Percentiles rank a stretch among this genome's conserved stretches.
phyloP scores from a whole-genome alignment of 768 basidiomycete species.

The Cystobasidium tubakii region DNA sequence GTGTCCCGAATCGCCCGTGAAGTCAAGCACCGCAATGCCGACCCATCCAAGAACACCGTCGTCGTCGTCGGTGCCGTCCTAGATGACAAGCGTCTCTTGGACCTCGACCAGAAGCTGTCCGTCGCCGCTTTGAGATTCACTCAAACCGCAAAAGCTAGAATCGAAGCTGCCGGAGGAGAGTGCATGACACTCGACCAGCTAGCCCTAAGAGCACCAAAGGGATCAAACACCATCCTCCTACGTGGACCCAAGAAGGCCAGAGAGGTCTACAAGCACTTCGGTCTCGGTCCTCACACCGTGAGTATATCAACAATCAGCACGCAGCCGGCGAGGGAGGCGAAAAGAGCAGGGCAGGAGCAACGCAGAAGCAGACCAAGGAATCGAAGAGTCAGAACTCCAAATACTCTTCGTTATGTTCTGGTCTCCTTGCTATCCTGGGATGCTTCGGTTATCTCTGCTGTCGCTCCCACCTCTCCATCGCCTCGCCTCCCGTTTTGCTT shows the following conservation, averaged over 20 bases:
- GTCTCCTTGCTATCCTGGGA: too few species aligned
- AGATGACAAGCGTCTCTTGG: slow-evolving; percentile 81
- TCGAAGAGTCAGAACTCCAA: too few species aligned
- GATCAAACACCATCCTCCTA: slow-evolving; percentile 87
- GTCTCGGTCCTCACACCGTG: slow-evolving; percentile 61
- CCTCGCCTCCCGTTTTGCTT: too few species aligned
- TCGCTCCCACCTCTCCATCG: too few species aligned
- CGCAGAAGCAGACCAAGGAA: too few species aligned
- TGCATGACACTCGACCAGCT: slow-evolving; percentile 92
- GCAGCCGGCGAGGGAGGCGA: too few species aligned
- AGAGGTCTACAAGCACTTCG: slow-evolving; percentile 96
- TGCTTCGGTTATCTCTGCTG: too few species aligned
- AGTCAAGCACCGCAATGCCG: slow-evolving; percentile 50
- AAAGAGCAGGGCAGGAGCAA: neutral
- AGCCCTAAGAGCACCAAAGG: slow-evolving; percentile 86
- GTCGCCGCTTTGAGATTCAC: slow-evolving; percentile 95
- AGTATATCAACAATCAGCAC: too few species aligned
- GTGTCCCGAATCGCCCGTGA: slow-evolving; percentile 74
- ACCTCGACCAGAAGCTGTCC: slow-evolving; percentile 74
- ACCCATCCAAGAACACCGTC: slow-evolving; percentile 68
- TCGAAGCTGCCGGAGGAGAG: slow-evolving; percentile 92
- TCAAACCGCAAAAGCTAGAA: slow-evolving; percentile 65
- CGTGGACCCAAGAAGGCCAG: slow-evolving; percentile 87
- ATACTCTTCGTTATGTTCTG: too few species aligned
- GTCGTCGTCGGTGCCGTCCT: slow-evolving; percentile 88